phyloP scores from a whole-genome alignment of 495 filamentous ascomycete genomes.

The Penicillium manginii region DNA sequence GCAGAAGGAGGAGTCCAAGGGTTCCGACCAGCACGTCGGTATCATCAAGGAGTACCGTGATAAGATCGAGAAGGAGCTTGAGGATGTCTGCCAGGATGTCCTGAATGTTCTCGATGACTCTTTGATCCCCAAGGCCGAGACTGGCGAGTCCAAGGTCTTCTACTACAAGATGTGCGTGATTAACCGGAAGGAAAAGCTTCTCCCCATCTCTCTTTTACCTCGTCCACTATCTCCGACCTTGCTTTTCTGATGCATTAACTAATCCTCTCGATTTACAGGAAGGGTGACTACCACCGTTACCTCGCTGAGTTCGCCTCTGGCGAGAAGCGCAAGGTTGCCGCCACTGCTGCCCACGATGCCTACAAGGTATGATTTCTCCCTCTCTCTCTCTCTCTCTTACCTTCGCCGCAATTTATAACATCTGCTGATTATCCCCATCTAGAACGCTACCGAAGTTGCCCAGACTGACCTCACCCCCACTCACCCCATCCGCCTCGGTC shows the following conservation, averaged over 20 bases:
- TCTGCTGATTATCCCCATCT: constrained; percentile 19
- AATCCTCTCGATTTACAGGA: constrained; percentile 61
- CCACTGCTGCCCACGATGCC: constrained; percentile 94
- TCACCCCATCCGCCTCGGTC: constrained; percentile 97
- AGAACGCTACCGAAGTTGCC: constrained; percentile 98
- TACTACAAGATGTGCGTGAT: constrained; percentile 98
- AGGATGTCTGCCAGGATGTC: constrained; percentile 98
- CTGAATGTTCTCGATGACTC: constrained; percentile 93
- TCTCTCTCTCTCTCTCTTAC: constrained; percentile 12
- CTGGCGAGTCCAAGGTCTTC: constrained; percentile 99
- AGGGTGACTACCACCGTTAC: constrained; percentile 99
- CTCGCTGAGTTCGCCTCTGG: constrained; percentile 98
- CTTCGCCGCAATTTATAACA: not conserved
- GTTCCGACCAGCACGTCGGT: constrained; percentile 92
- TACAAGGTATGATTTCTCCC: constrained; percentile 78
- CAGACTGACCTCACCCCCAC: constrained; percentile 97
- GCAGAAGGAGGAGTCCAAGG: constrained; percentile 99
- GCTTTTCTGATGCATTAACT: not conserved
- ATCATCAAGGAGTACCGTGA: constrained; percentile 98
- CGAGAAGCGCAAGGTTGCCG: constrained; percentile 97
- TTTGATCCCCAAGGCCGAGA: constrained; percentile 96
- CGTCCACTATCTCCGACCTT: not conserved
- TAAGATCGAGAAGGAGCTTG: constrained; percentile 98
- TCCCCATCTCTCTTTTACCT: not conserved
- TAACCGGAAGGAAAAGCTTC: not conserved